phyloP scores from a whole-genome alignment of 805 yeast genomes.

The Lachancea meyersii region DNA sequence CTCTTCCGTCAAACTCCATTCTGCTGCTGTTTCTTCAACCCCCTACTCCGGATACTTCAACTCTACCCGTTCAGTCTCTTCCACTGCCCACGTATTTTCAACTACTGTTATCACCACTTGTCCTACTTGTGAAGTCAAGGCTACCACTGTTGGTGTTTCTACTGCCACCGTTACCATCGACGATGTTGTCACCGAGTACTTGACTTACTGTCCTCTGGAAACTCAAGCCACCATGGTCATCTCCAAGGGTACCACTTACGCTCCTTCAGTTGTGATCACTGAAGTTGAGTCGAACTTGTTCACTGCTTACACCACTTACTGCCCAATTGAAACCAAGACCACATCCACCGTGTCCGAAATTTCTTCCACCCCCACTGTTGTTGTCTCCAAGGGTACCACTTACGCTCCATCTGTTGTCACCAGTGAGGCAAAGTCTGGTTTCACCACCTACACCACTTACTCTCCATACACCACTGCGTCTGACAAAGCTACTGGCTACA shows the following conservation, averaged over 20 bases:
- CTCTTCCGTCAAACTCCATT: too few relatives aligned
- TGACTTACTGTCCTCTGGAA: conserved; percentile 16
- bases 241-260: conserved; percentile 9
- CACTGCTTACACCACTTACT: conserved; percentile 16
- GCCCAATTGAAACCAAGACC: conserved; percentile 10
- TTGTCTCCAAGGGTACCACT: too few relatives aligned
- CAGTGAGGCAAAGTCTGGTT: too few relatives aligned
- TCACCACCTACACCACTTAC: too few relatives aligned
- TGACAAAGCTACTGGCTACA: too few relatives aligned
- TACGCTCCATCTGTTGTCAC: too few relatives aligned
- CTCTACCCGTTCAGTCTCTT: conserved; percentile 13
- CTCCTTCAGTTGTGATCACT: conserved; percentile 11
- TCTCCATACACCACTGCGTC: too few relatives aligned
- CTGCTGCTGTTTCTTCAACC: neutral
- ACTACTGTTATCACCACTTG: conserved; percentile 8
- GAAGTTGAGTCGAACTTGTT: conserved; percentile 12
- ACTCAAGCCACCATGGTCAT: conserved; percentile 3
- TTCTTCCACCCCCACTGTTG: neutral
- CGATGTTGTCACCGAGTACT: conserved; percentile 22
- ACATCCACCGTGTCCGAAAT: neutral
- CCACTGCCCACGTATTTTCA: conserved; percentile 9
- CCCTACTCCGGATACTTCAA: neutral
- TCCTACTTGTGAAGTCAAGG: conserved; percentile 4
- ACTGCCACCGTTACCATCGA: conserved; percentile 10
- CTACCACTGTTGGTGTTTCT: conserved; percentile 5